A percentile compares a stretch with the other conserved stretches of the same genome.
phyloP scores from a whole-genome alignment of 805 yeast species.

The Gaillardinia entomophila region DNA sequence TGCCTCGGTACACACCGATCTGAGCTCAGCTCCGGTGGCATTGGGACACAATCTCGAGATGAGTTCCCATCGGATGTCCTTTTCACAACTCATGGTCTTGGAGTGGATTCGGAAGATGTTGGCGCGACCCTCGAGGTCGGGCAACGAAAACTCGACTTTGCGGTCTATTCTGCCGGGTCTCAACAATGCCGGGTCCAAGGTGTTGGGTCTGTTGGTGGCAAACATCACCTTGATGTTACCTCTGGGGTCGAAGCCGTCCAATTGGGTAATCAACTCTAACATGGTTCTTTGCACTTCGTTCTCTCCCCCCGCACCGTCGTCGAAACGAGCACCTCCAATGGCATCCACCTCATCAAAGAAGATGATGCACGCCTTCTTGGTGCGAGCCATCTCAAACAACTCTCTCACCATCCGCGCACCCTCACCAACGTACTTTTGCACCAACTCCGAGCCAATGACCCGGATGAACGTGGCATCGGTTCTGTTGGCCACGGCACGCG shows the following conservation, averaged over 20 bases:
- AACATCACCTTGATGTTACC: conserved; percentile 99
- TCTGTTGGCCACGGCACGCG: conserved; percentile 98
- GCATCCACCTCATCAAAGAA: conserved; percentile 99
- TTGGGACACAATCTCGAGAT: conserved; percentile 97
- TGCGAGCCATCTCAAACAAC: conserved; percentile 97
- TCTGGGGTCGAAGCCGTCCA: conserved; percentile 98
- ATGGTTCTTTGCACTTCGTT: conserved; percentile 98
- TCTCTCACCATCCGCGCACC: conserved; percentile 99
- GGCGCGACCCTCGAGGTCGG: conserved; percentile 97
- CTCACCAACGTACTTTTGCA: conserved; percentile 98
- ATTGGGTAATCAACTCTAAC: conserved; percentile 95
- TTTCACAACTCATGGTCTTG: conserved; percentile 95
- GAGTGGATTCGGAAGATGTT: conserved; percentile 96
- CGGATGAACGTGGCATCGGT: conserved; percentile 98
- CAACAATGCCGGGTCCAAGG: conserved; percentile 93
- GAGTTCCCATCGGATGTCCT: conserved; percentile 97
- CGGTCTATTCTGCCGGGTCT: conserved; percentile 99
- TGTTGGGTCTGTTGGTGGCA: conserved; percentile 97
- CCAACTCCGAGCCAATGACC: conserved; percentile 97
- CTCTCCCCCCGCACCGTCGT: conserved; percentile 99
- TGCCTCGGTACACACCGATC: conserved; percentile 98
- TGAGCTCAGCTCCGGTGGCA: conserved; percentile 96
- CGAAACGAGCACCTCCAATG: conserved; percentile 99
- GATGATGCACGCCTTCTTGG: conserved; percentile 95
- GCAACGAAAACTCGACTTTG: conserved; percentile 93